Conservation (phyloP, 768 basidiomycete genomes). For the Mycena maculata region DNA sequence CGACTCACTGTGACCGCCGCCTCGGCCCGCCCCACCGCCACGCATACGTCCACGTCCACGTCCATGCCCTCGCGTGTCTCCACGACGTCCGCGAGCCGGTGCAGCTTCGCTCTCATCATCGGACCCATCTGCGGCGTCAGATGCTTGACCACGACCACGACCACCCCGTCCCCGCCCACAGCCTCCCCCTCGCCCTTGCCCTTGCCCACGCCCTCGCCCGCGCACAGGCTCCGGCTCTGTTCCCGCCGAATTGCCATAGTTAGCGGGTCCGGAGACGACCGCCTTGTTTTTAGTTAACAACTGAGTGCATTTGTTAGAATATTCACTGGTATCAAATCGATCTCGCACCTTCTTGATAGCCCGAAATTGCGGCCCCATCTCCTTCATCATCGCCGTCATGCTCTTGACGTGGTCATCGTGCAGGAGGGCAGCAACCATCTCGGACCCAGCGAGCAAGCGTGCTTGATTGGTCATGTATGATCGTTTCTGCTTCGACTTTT, state of each 20-base stretch:
- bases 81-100: too few relatives aligned
- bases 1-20: not conserved
- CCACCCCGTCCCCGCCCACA: not conserved
- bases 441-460: conserved; percentile 5
- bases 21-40: too few relatives aligned
- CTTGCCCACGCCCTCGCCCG: not conserved
- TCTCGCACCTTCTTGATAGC: conserved; percentile 2
- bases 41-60: not conserved
- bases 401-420: not conserved
- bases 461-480: not conserved
- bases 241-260: not conserved
- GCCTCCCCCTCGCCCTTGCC: not conserved
- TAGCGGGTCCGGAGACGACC: not conserved
- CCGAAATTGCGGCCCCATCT: not conserved
- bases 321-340: too few relatives aligned
- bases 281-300: not conserved
- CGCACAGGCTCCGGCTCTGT: not conserved
- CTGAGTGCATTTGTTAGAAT: too few relatives aligned
- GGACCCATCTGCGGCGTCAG: not conserved
- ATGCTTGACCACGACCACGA: not conserved
- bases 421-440: conserved; percentile 7
- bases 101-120: too few relatives aligned
- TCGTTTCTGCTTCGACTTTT: conserved; percentile 10
- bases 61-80: not conserved
- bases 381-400: conserved; percentile 1